Evolutionary conservation across 352 stramenopile genomes (phyloP), one percentile per base, ranked within the genome.

Genomic region (Aphanomyces astaci): DNA sequence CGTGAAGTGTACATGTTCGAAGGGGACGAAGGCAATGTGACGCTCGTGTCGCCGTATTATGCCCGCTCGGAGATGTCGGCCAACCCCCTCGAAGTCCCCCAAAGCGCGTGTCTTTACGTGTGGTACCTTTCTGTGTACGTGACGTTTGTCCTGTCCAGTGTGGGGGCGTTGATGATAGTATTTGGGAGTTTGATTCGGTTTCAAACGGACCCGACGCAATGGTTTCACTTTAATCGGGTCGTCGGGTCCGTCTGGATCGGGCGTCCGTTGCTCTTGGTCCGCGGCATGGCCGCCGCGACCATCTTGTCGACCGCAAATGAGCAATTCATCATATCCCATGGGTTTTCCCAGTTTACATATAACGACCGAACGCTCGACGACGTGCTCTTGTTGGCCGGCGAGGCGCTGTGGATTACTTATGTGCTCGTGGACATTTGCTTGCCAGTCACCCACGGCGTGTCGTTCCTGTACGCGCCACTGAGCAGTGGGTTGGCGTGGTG

Each of bases 81-180:
- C 62, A 68, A 68, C 24, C 45, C 62, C 13, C 28, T 59, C 3
- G 62, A 68, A 28, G n/a, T 68, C 2, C 62, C 62, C 4, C 11
- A 19, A 10, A 57, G 27, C n/a, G 62, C 62, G n/a, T 68, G 62
- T 30, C 9, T n/a, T 2, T 68, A 68, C 62, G 22, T 68, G 31
- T 59, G 62, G 43, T 43, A 30, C 62, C n/a, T 59, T n/a, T 25
- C 51, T 11, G 4, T 59, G 30, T 68, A 68, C 17, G 30, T 62
- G 28, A 68, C 48, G 22, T 13, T 68, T 17, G 62, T 68, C 11
- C 19, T 59, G 15, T 28, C n/a, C 25, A 13, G 32, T 11, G 25
- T 68, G 3, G 45, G 22, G 11, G 25, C 55, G 19, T 25, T 59
- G 1, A 52, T 68, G 51, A 19, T 68, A 10, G 7, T 22, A 22